Percentiles rank a stretch among this genome's conserved stretches.
Conservation (phyloP, 192 early-diverging fungal genomes). For the Backusella tarrabulga region DNA sequence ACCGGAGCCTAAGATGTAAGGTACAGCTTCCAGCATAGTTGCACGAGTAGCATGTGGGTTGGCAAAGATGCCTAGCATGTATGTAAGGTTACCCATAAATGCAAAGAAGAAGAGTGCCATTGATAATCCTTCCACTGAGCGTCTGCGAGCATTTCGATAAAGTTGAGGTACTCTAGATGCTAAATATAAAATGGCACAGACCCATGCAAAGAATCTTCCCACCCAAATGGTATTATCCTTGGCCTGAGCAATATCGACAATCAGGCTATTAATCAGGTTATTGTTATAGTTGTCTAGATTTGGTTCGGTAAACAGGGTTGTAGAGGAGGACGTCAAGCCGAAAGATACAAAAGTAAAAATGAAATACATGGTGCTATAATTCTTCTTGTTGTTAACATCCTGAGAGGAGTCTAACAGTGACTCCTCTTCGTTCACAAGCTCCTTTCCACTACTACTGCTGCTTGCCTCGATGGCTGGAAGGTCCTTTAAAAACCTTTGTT, state of each 20-base stretch:
- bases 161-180: slow-evolving; percentile 76
- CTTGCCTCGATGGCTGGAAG: neutral
- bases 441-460: neutral
- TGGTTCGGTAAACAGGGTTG: neutral
- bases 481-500: neutral
- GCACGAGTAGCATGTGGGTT: slow-evolving; percentile 38
- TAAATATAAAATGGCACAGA: slow-evolving; percentile 64
- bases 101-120: slow-evolving; percentile 75
- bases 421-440: neutral
- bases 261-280: neutral
- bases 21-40: slow-evolving; percentile 38
- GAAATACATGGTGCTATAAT: neutral
- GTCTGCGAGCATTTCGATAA: slow-evolving; percentile 55
- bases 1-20: slow-evolving; percentile 66
- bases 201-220: slow-evolving; percentile 64
- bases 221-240: slow-evolving; percentile 29
- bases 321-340: neutral
- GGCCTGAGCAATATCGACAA: neutral
- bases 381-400: neutral
- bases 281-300: neutral
- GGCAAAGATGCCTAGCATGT: slow-evolving; percentile 51
- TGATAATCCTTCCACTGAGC: slow-evolving; percentile 69
- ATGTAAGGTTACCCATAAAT: slow-evolving; percentile 69
- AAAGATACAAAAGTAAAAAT: slow-evolving; percentile 7
- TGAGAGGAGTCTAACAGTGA: neutral